Percentiles rank a stretch among this genome's conserved stretches.
Conservation (phyloP, 208 protist species). For the Crithidia acanthocephali region DNA sequence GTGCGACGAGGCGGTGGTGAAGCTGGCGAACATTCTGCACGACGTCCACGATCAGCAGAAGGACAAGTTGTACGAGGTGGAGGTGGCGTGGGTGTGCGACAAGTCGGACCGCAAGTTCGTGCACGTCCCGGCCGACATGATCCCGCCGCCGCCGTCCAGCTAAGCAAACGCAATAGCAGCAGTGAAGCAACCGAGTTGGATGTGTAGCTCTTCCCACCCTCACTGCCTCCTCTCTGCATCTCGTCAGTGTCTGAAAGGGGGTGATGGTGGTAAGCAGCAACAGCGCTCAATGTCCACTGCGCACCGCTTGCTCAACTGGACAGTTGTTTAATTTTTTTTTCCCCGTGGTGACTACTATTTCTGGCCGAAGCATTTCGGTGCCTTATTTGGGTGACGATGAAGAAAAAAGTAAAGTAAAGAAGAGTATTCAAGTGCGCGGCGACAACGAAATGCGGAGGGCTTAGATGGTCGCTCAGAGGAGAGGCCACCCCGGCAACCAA, state of each 20-base stretch:
- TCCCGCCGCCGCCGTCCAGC: conserved; percentile 51
- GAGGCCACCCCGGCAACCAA: no score
- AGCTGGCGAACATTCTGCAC: conserved; percentile 95
- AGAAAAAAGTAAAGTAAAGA: neutral
- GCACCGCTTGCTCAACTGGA: no score
- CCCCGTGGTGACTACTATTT: conserved; percentile 4
- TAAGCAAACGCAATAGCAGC: neutral
- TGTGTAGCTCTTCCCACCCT: no score
- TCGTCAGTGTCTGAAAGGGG: no score
- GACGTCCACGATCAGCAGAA: conserved; percentile 84
- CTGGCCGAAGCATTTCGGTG: neutral
- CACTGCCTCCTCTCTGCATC: no score
- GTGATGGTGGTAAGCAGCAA: no score
- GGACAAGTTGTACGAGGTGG: conserved; percentile 98
- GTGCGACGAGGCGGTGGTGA: conserved; percentile 94
- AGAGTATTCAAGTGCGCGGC: neutral
- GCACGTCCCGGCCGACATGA: conserved; percentile 60
- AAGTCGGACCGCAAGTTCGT: conserved; percentile 83
- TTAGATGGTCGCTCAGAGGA: no score
- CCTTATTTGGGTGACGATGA: neutral
- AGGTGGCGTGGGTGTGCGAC: conserved; percentile 97
- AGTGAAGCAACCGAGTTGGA: no score
- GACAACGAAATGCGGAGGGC: no score
- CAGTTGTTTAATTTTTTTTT: conserved; percentile 13
- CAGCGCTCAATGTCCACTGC: no score